Evolutionary conservation across 2,329 filamentous ascomycete species (phyloP).

Genomic region (Fusarium oligoseptatum): DNA sequence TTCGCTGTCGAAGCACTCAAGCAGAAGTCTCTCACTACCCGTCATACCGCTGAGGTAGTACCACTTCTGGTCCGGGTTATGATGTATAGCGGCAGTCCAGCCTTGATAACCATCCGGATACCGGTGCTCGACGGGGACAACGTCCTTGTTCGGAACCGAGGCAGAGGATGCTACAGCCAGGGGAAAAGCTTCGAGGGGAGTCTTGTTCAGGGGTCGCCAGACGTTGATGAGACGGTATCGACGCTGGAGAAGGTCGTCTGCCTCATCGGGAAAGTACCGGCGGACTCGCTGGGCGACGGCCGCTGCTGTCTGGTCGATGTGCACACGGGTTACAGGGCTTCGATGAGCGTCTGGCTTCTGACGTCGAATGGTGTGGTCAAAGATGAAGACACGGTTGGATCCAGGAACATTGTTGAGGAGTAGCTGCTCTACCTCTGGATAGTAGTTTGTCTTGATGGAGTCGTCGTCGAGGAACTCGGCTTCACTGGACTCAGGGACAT

Average conservation of each 20-base stretch:
- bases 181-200: slow-evolving; percentile 74
- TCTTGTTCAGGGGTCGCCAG: slow-evolving; percentile 76
- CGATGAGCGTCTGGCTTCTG: slow-evolving; percentile 69
- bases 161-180: slow-evolving; percentile 77
- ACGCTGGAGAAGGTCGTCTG: slow-evolving; percentile 72
- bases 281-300: slow-evolving; percentile 77
- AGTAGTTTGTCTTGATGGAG: slow-evolving; percentile 79
- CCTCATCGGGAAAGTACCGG: slow-evolving; percentile 76
- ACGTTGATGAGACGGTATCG: slow-evolving; percentile 90
- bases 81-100: slow-evolving; percentile 78
- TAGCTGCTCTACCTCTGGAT: slow-evolving; percentile 84
- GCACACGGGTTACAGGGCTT: slow-evolving; percentile 77
- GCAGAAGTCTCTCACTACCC: slow-evolving; percentile 76
- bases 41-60: slow-evolving; percentile 85
- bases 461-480: slow-evolving; percentile 75
- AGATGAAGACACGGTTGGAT: slow-evolving; percentile 76
- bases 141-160: slow-evolving; percentile 71
- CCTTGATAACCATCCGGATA: slow-evolving; percentile 76
- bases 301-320: slow-evolving; percentile 84
- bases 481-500: slow-evolving; percentile 65
- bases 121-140: slow-evolving; percentile 80
- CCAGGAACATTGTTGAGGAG: slow-evolving; percentile 77
- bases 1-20: slow-evolving; percentile 84
- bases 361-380: slow-evolving; percentile 91
- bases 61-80: slow-evolving; percentile 76